These are phyloP conservation scores for Apiospora koreana DNA, from an alignment of 2,329 filamentous ascomycete genomes.

Conservation along the genomic window DNA sequence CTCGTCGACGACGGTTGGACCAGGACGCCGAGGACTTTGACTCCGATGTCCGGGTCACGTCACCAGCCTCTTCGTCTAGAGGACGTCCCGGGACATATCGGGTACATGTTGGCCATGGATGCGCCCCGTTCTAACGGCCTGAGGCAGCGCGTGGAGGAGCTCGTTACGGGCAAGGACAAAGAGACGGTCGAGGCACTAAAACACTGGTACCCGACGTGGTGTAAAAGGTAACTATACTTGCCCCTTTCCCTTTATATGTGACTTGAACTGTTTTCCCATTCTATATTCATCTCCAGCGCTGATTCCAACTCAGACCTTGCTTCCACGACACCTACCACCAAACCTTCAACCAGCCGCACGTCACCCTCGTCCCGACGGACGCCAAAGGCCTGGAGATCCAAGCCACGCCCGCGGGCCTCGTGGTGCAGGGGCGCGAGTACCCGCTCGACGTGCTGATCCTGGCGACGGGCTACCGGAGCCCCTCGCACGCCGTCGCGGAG, in stretches of 20 bases:
- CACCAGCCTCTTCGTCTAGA: neutral
- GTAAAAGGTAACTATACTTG: neutral
- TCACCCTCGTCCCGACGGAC: neutral
- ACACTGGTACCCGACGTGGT: neutral
- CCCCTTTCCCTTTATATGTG: neutral
- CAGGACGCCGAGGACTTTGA: conserved; percentile 32
- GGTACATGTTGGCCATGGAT: conserved; percentile 41
- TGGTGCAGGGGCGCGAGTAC: neutral
- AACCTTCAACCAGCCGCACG: neutral
- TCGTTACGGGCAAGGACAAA: conserved; percentile 50
- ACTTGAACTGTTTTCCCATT: too few species aligned
- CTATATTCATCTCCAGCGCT: neutral
- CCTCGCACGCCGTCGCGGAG: conserved; percentile 11
- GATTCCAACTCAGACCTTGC: neutral
- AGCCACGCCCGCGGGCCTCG: neutral
- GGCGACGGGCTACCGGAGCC: conserved; percentile 22
- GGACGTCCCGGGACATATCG: conserved; percentile 7
- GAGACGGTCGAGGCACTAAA: conserved; percentile 30
- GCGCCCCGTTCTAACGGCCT: conserved; percentile 38
- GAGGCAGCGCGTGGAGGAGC: conserved; percentile 48
- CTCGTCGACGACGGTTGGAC: conserved; percentile 54
- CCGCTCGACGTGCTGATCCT: neutral
- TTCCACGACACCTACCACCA: conserved; percentile 5
- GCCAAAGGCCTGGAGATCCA: neutral
- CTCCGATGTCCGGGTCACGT: conserved; percentile 33